phyloP scores from a whole-genome alignment of 352 stramenopile genomes.

The Pythium guiyangense region DNA sequence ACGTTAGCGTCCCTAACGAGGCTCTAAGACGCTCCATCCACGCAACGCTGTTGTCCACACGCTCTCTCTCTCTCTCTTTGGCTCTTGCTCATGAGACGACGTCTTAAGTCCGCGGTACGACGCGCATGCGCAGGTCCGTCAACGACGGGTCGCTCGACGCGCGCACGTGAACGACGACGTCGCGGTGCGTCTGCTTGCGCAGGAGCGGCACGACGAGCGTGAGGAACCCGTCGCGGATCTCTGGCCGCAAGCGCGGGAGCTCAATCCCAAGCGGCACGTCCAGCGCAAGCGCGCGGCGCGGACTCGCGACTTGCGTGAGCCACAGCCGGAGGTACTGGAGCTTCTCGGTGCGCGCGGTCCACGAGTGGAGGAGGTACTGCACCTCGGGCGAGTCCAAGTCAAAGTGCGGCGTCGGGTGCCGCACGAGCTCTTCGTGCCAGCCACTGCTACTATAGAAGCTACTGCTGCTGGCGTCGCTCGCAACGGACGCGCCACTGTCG shows the following conservation, averaged over 20 bases:
- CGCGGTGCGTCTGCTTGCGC: conserved; percentile 53
- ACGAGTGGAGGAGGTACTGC: conserved; percentile 57
- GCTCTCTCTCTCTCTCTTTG: neutral
- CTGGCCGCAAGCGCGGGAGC: conserved; percentile 51
- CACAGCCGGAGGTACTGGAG: conserved; percentile 64
- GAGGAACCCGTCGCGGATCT: conserved; percentile 76
- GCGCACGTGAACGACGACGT: conserved; percentile 61
- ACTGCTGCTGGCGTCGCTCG: conserved; percentile 16
- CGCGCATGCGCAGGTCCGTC: conserved; percentile 65
- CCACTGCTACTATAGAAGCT: neutral
- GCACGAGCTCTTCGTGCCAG: conserved; percentile 64
- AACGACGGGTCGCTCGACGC: conserved; percentile 52
- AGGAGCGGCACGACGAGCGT: conserved; percentile 77
- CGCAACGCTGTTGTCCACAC: too few relatives aligned
- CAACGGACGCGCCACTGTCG: conserved; percentile 5
- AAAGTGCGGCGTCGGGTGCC: conserved; percentile 70
- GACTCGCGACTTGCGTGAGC: conserved; percentile 44
- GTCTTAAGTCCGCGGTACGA: conserved; percentile 24
- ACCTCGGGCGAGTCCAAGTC: conserved; percentile 71
- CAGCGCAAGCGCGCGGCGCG: conserved; percentile 26
- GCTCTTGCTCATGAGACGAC: neutral
- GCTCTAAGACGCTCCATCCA: neutral
- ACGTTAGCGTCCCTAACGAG: too few relatives aligned
- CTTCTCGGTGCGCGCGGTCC: conserved; percentile 66
- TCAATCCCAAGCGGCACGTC: conserved; percentile 68